Percentiles rank a stretch among this genome's conserved stretches.
Evolutionary conservation across 352 stramenopile genomes (phyloP).

Genomic region (Phytophthora ramorum): DNA sequence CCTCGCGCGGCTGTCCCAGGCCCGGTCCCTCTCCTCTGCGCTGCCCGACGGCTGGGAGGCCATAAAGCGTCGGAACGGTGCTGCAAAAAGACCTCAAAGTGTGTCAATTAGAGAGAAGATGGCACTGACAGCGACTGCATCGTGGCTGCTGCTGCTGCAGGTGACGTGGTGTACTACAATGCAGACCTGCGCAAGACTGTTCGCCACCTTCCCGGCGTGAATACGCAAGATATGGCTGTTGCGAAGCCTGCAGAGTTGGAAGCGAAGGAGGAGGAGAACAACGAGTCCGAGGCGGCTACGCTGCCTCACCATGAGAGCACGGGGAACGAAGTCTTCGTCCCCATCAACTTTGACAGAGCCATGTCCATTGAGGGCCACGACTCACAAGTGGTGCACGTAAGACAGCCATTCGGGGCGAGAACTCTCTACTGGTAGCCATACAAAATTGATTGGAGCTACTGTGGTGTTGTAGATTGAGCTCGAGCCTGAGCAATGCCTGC

Average conservation of each 20-base stretch:
- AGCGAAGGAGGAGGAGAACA: conserved; percentile 16
- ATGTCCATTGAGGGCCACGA: conserved; percentile 86
- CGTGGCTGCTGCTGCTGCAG: conserved; percentile 27
- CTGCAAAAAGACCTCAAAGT: not conserved
- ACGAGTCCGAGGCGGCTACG: conserved; percentile 11
- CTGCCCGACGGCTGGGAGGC: conserved; percentile 67
- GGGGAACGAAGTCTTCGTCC: conserved; percentile 66
- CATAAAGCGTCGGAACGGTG: conserved; percentile 69
- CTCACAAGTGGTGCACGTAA: conserved; percentile 85
- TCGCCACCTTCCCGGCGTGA: conserved; percentile 50
- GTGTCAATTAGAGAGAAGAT: not conserved
- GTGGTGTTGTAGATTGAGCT: conserved; percentile 74
- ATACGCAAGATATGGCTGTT: conserved; percentile 7
- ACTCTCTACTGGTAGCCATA: not conserved
- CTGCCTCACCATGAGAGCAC: conserved; percentile 44
- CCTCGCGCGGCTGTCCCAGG: not conserved
- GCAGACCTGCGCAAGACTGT: conserved; percentile 66
- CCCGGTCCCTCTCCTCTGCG: conserved; percentile 34
- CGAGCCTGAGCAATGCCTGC: conserved; percentile 90
- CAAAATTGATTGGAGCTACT: conserved; percentile 3
- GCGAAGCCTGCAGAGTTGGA: conserved; percentile 13
- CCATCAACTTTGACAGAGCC: conserved; percentile 85
- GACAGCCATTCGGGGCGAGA: conserved; percentile 6
- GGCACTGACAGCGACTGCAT: conserved; percentile 1
- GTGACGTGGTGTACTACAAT: conserved; percentile 74